Evolutionary conservation across 805 yeast species (phyloP).

Genomic region (Groenewaldozyma tartarivorans): DNA sequence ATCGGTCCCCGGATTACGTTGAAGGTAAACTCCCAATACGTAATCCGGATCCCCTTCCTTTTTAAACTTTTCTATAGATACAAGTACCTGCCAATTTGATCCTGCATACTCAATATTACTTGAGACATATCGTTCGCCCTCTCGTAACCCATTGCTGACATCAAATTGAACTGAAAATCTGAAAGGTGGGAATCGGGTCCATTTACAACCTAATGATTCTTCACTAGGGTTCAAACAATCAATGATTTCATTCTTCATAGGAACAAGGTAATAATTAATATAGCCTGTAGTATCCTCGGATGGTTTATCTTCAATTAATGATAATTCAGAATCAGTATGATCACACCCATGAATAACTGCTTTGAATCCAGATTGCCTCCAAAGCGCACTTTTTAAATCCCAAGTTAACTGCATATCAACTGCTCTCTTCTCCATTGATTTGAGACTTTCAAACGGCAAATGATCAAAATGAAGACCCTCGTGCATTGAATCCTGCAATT

Average conservation of each 20-base stretch:
- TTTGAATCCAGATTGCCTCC: slow-evolving; percentile 40
- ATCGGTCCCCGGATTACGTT: slow-evolving; percentile 23
- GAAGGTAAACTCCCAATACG: slow-evolving; percentile 42
- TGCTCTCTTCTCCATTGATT: too few relatives aligned
- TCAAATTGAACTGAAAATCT: slow-evolving; percentile 45
- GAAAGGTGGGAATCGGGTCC: slow-evolving; percentile 41
- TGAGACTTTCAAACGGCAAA: too few relatives aligned
- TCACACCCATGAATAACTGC: too few relatives aligned
- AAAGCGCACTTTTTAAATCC: slow-evolving; percentile 38
- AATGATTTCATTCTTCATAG: slow-evolving; percentile 13
- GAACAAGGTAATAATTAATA: slow-evolving; percentile 24
- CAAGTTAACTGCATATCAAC: slow-evolving; percentile 29
- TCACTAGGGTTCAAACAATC: slow-evolving; percentile 5
- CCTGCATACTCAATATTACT: slow-evolving; percentile 51
- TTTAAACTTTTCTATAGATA: slow-evolving; percentile 47
- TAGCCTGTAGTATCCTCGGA: too few relatives aligned
- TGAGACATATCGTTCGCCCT: slow-evolving; percentile 42
- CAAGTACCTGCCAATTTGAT: slow-evolving; percentile 47
- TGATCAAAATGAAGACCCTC: too few relatives aligned
- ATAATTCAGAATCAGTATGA: slow-evolving; percentile 9
- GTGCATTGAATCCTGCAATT: too few relatives aligned
- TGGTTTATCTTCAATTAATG: slow-evolving; percentile 9
- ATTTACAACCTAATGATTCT: slow-evolving; percentile 1
- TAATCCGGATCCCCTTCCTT: slow-evolving; percentile 33
- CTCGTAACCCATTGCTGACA: slow-evolving; percentile 36